A percentile compares a stretch with the other conserved stretches of the same genome.
phyloP scores from a whole-genome alignment of 75 land plant genomes.

The Larix kaempferi region DNA sequence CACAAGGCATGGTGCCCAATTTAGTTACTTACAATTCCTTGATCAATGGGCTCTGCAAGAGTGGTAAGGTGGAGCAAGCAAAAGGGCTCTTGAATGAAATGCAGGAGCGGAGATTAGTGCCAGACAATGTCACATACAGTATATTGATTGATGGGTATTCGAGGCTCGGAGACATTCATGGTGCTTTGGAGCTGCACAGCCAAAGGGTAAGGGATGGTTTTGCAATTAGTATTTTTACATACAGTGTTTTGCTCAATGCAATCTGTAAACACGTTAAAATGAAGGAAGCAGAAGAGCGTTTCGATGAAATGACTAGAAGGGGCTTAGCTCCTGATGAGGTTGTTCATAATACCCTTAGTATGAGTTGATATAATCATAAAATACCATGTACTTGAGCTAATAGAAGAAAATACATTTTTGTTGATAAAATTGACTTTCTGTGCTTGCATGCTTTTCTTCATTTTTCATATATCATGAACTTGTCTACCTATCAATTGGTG shows the following conservation, averaged over 20 bases:
- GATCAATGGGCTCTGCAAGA: constrained; percentile 51
- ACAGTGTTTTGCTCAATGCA: constrained; percentile 43
- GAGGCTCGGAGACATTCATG: constrained; percentile 25
- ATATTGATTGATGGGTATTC: constrained; percentile 34
- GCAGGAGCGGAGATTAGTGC: constrained; percentile 22
- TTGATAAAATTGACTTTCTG: too few relatives aligned
- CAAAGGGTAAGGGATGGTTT: constrained; percentile 30
- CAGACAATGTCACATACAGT: constrained; percentile 48
- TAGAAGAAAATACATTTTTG: too few relatives aligned
- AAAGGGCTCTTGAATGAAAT: constrained; percentile 42
- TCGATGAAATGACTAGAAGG: constrained; percentile 29
- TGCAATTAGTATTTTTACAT: constrained; percentile 30
- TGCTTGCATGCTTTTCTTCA: too few relatives aligned
- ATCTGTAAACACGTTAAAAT: constrained; percentile 62
- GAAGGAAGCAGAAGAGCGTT: constrained; percentile 39
- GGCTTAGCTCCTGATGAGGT: constrained; percentile 36
- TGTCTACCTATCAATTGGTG: too few relatives aligned
- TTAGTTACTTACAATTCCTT: constrained; percentile 47
- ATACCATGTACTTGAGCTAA: too few relatives aligned
- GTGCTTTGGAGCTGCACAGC: constrained; percentile 24
- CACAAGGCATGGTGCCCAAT: constrained; percentile 25
- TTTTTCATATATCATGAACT: too few relatives aligned
- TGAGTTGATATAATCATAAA: too few relatives aligned
- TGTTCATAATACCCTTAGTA: constrained; percentile 30
- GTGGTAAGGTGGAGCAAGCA: constrained; percentile 34